These are phyloP conservation scores for Tetracentron sinense DNA, from an alignment of 164 flowering plant genomes.

Conservation along the genomic window DNA sequence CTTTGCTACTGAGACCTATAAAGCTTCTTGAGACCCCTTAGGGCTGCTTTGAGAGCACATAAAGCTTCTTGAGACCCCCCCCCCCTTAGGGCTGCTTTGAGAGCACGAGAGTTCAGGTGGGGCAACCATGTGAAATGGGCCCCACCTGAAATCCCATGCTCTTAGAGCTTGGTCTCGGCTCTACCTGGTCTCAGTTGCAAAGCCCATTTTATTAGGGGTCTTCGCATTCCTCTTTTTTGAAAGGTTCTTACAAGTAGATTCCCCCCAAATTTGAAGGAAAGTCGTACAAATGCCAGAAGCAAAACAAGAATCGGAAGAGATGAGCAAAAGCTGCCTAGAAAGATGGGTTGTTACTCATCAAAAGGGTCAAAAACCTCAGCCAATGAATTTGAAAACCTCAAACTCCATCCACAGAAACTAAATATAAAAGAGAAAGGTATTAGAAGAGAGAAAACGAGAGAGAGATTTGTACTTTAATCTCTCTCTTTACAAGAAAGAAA, in stretches of 20 bases:
- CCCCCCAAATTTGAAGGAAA: slow-evolving; percentile 9
- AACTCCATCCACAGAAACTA: slow-evolving; percentile 4
- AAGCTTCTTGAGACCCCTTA: too few relatives aligned
- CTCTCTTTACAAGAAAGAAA: neutral
- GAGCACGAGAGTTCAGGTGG: too few relatives aligned
- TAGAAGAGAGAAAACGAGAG: slow-evolving; percentile 10
- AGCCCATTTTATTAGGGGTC: too few relatives aligned
- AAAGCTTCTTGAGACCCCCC: too few relatives aligned
- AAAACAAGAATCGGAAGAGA: slow-evolving; percentile 15
- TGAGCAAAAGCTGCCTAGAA: slow-evolving; percentile 60
- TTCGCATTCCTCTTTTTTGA: neutral
- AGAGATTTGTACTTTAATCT: slow-evolving; percentile 13
- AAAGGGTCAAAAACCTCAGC: slow-evolving; percentile 43
- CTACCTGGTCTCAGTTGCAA: too few relatives aligned
- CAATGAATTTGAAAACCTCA: slow-evolving; percentile 26
- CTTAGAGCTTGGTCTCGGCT: too few relatives aligned
- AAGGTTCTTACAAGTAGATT: slow-evolving; percentile 4
- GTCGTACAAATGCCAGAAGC: slow-evolving; percentile 7
- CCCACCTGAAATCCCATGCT: too few relatives aligned
- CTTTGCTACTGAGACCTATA: too few relatives aligned
- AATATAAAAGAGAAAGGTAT: neutral
- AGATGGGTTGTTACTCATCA: slow-evolving; percentile 51
- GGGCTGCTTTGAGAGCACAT: too few relatives aligned
- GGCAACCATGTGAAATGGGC: too few relatives aligned
- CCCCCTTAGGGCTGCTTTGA: too few relatives aligned